phyloP scores from a whole-genome alignment of 768 basidiomycete genomes.

The Leccinum subgranulosum region DNA sequence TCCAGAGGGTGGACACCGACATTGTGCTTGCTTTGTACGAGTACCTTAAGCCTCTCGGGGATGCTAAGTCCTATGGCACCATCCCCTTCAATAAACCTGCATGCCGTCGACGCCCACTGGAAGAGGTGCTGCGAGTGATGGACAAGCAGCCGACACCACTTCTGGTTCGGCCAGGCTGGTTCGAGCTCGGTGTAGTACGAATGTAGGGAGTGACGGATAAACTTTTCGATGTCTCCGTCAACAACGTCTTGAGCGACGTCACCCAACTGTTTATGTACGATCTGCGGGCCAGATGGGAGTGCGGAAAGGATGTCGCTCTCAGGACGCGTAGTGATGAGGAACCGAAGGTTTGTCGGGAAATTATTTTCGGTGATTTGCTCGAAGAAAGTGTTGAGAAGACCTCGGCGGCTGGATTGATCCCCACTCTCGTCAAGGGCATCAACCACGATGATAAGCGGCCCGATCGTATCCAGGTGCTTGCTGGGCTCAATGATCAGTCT shows the following conservation, averaged over 20 bases:
- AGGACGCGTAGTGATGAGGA: constrained; percentile 27
- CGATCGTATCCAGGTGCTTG: constrained; percentile 19
- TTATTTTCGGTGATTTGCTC: constrained; percentile 6
- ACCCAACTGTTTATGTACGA: constrained; percentile 14
- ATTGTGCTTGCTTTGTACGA: constrained; percentile 1
- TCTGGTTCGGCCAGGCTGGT: constrained; percentile 15
- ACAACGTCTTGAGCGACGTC: constrained; percentile 11
- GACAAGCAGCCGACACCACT: constrained; percentile 21
- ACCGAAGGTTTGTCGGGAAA: constrained; percentile 23
- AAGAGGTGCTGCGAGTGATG: constrained; percentile 30
- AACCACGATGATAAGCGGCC: constrained; percentile 34
- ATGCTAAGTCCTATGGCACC: constrained; percentile 11
- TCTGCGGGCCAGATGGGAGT: neutral
- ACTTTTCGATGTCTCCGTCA: constrained; percentile 16
- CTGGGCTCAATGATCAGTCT: constrained; percentile 28
- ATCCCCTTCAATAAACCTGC: constrained; percentile 24
- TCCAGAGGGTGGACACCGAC: constrained; percentile 12
- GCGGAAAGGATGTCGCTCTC: constrained; percentile 22
- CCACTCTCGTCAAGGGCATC: constrained; percentile 35
- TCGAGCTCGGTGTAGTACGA: constrained; percentile 11
- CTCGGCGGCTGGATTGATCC: constrained; percentile 10
- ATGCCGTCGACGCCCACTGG: constrained; percentile 33
- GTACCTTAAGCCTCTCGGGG: constrained; percentile 12
- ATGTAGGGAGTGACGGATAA: constrained; percentile 13
- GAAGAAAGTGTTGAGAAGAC: constrained; percentile 21